Evolutionary conservation across 192 early-diverging fungal genomes (phyloP), one percentile per base, ranked within the genome.

Genomic region (Coemansia biformis): DNA sequence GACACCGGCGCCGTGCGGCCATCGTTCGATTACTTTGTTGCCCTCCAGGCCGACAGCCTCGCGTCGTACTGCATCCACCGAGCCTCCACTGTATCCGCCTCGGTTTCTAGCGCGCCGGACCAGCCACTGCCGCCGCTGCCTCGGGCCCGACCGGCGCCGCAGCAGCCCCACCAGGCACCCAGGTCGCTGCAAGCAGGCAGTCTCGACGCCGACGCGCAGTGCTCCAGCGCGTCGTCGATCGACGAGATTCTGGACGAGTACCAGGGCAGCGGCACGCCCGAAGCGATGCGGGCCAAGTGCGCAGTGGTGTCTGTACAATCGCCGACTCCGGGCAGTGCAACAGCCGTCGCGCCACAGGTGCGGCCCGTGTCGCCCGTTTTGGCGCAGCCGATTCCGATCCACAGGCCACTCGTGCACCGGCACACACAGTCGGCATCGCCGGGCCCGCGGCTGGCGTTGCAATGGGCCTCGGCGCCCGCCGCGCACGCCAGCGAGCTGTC

Each of bases 11-110:
- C 46, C 0, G 58, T 74, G 13, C 43, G 50, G 8, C 63, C 70
- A 1, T 66, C 70, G 19, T 66, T 66, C 39, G 63, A 74, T 28
- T 62, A 65, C 32, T 66, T 66, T 54, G 45, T 66, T 18, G 39
- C 57, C 8, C 70, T 43, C 32, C 63, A 56, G 19, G 54, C 29
- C 4, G 54, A 55, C 12, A 47, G 52, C 19, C 43, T 58, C 10
- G 41, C 36, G 4, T 49, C 62, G 1, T 64, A 57, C 38, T 58
- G 63, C 8, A 49, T 74, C 11, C 63, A 66, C 11, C 54, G 58
- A 5, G 54, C 63, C 8, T 74, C 70, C 1, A 66, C 70, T 8
- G 54, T 57, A 5, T 19, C 11, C 9, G 17, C 6, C 26, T 18
- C 23, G 11, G 44, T 10, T 10, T 4, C 30, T 3, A 32, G n/a